A percentile compares a stretch with the other conserved stretches of the same genome.
phyloP scores from a whole-genome alignment of 2,329 filamentous ascomycete species.

The Ophiostoma tasmaniense region DNA sequence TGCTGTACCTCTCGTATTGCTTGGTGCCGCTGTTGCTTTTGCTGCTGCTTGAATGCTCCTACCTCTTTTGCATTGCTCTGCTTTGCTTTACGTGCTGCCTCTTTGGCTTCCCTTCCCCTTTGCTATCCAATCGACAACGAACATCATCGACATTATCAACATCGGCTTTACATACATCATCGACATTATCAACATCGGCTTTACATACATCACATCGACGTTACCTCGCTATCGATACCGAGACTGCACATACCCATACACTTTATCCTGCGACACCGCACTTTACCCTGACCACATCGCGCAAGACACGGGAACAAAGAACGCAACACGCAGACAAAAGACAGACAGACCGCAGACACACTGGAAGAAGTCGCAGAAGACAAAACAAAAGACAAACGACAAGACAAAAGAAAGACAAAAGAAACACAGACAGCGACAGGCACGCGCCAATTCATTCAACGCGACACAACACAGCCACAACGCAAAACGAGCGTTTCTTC shows the following conservation, averaged over 20 bases:
- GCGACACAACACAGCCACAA: conserved; percentile 5
- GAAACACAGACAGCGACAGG: too few relatives aligned
- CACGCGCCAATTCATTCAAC: neutral
- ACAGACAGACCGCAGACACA: neutral
- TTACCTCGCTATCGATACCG: too few relatives aligned
- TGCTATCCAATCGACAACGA: neutral
- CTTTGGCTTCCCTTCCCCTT: neutral
- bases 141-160: neutral
- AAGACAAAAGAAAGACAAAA: neutral
- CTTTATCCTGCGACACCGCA: neutral
- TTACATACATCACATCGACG: neutral
- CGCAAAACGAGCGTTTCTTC: neutral
- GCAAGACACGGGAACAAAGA: neutral
- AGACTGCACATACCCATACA: neutral
- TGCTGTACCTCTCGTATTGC: conserved; percentile 1
- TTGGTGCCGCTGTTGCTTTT: neutral
- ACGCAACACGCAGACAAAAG: neutral
- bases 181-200: neutral
- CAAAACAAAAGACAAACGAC: neutral
- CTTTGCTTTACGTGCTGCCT: neutral
- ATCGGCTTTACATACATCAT: too few relatives aligned
- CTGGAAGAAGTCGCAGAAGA: neutral
- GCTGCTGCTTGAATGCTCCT: neutral
- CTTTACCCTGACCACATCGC: neutral
- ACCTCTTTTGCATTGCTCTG: neutral